A percentile compares a stretch with the other conserved stretches of the same genome.
These are phyloP conservation scores for Phytopythium oedochilum DNA, from an alignment of 352 stramenopile genomes.

Conservation along the genomic window DNA sequence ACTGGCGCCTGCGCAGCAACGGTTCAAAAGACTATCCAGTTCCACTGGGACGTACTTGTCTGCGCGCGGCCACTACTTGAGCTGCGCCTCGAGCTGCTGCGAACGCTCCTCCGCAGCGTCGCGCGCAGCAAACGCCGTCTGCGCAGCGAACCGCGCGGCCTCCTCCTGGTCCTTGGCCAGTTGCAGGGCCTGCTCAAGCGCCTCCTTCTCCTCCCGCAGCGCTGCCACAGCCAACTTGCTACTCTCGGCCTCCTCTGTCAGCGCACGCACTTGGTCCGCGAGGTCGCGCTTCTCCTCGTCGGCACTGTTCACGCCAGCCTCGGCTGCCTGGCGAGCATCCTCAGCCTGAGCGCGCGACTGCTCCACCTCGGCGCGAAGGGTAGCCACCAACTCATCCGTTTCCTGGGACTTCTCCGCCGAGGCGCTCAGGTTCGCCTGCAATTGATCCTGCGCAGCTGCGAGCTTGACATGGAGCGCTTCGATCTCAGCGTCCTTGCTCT, in stretches of 20 bases:
- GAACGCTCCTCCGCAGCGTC: constrained; percentile 51
- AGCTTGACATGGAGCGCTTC: constrained; percentile 29
- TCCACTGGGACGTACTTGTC: background rate
- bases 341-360: constrained; percentile 15
- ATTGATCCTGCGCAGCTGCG: constrained; percentile 23
- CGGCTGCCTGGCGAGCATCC: constrained; percentile 14
- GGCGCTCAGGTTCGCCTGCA: constrained; percentile 21
- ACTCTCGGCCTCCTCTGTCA: constrained; percentile 18
- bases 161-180: constrained; percentile 66
- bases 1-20: background rate
- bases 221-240: constrained; percentile 24
- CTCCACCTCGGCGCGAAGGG: constrained; percentile 13
- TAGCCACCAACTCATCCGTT: constrained; percentile 22
- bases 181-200: constrained; percentile 36
- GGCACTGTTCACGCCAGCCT: constrained; percentile 5
- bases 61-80: constrained; percentile 11
- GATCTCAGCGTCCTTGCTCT: constrained; percentile 33
- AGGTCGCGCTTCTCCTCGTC: constrained; percentile 17
- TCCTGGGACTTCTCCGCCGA: constrained; percentile 20
- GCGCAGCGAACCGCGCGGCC: constrained; percentile 62
- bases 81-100: constrained; percentile 34
- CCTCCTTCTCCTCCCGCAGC: constrained; percentile 34
- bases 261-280: constrained; percentile 22
- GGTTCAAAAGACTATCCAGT: background rate
- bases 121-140: constrained; percentile 60